Conservation (phyloP, 805 yeast species). For the Saturnispora dispora region DNA sequence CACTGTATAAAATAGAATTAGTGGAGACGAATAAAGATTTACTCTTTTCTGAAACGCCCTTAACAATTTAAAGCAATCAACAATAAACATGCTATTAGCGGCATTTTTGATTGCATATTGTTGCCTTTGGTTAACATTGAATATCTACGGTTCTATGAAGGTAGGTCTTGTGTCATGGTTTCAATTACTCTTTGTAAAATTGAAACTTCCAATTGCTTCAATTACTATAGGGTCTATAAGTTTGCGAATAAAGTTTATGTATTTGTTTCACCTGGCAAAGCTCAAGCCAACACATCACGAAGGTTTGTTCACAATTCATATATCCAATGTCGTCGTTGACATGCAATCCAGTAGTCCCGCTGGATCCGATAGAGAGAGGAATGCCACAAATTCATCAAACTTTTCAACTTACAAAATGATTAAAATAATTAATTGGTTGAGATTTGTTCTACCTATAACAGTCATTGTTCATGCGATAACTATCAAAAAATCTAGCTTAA, state of each 20-base stretch:
- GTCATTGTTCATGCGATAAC: constrained; percentile 10
- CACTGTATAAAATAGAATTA: too few relatives aligned
- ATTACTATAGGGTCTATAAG: constrained; percentile 13
- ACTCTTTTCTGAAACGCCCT: neutral
- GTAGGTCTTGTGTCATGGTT: constrained; percentile 22
- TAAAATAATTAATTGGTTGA: constrained; percentile 2
- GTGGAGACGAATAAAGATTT: too few relatives aligned
- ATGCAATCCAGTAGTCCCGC: neutral
- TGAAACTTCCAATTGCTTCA: constrained; percentile 5
- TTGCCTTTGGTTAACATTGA: constrained; percentile 2
- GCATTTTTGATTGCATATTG: neutral
- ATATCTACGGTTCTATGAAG: constrained; percentile 1
- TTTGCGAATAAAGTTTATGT: constrained; percentile 15
- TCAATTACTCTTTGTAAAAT: constrained; percentile 13
- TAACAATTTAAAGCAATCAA: neutral
- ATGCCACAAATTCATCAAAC: neutral
- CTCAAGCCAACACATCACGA: constrained; percentile 13
- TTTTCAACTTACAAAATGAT: neutral
- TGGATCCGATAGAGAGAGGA: neutral
- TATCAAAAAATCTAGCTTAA: neutral
- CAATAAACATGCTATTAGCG: neutral
- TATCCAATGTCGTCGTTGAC: constrained; percentile 7
- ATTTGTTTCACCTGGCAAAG: constrained; percentile 10
- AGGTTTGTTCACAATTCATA: constrained; percentile 13
- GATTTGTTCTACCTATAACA: constrained; percentile 12